Conservation (phyloP, 2,329 filamentous ascomycete species). For the Fusarium sarcochroum region DNA sequence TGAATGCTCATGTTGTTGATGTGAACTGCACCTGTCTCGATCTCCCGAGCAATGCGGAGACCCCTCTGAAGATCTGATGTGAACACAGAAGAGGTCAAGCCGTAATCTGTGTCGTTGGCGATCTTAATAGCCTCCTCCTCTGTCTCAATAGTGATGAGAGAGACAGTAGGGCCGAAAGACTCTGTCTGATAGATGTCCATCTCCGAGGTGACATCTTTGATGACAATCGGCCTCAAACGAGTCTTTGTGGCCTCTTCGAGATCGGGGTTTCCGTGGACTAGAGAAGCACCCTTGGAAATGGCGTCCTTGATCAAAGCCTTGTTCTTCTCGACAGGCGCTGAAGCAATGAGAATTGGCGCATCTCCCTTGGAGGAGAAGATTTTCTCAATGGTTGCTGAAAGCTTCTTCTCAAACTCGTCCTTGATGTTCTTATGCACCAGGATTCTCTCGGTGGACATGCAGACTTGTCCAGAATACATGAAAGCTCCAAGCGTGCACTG, state of each 20-base stretch:
- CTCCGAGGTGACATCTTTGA: constrained; percentile 70
- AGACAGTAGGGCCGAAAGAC: constrained; percentile 82
- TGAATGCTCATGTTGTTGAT: constrained; percentile 77
- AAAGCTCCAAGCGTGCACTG: constrained; percentile 80
- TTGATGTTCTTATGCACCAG: constrained; percentile 66
- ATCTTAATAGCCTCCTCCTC: constrained; percentile 80
- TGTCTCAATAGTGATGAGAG: constrained; percentile 73
- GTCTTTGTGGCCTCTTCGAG: constrained; percentile 52
- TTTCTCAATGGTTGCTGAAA: constrained; percentile 57
- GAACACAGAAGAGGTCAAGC: constrained; percentile 79
- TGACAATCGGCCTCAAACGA: constrained; percentile 74
- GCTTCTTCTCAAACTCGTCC: constrained; percentile 61
- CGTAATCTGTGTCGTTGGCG: constrained; percentile 88
- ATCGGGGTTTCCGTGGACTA: constrained; percentile 58
- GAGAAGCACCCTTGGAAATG: constrained; percentile 72
- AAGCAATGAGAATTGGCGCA: constrained; percentile 77
- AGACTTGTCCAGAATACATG: constrained; percentile 82
- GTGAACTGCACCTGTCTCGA: constrained; percentile 77
- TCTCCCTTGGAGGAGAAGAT: constrained; percentile 71
- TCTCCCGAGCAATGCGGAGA: constrained; percentile 70
- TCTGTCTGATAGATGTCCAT: constrained; percentile 85
- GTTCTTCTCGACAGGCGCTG: constrained; percentile 75
- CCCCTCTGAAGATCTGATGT: constrained; percentile 75
- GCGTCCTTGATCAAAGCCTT: constrained; percentile 77
- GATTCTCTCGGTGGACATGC: constrained; percentile 87